phyloP scores from a whole-genome alignment of 306 rosid genomes.

The Bauhinia variegata region DNA sequence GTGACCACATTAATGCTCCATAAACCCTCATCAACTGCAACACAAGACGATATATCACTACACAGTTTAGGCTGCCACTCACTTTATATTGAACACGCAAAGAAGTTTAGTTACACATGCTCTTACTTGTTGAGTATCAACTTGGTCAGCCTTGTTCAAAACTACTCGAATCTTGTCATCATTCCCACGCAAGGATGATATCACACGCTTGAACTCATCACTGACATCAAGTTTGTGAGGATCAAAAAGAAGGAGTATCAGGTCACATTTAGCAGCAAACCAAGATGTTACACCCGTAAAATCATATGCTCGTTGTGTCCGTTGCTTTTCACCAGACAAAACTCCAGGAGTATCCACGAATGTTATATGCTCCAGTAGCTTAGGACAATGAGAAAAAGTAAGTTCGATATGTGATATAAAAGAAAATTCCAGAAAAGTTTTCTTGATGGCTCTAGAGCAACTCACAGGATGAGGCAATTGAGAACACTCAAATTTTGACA shows the following conservation, averaged over 20 bases:
- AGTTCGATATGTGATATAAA: neutral
- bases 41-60: neutral
- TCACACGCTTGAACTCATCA: slow-evolving; percentile 95
- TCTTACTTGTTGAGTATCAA: slow-evolving; percentile 93
- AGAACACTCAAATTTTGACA: slow-evolving; percentile 96
- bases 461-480: slow-evolving; percentile 96
- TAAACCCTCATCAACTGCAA: slow-evolving; percentile 93
- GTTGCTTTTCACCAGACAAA: slow-evolving; percentile 95
- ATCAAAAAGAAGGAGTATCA: slow-evolving; percentile 87
- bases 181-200: slow-evolving; percentile 80
- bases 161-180: slow-evolving; percentile 95
- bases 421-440: neutral
- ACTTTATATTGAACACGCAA: neutral
- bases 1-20: slow-evolving; percentile 99
- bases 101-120: neutral
- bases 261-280: slow-evolving; percentile 95
- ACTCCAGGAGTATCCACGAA: slow-evolving; percentile 98
- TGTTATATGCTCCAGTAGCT: slow-evolving; percentile 86
- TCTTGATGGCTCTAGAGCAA: slow-evolving; percentile 1
- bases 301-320: slow-evolving; percentile 85
- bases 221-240: slow-evolving; percentile 98
- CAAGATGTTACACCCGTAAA: slow-evolving; percentile 96
- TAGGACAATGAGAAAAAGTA: slow-evolving; percentile 12
- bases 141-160: slow-evolving; percentile 89
- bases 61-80: neutral